Evolutionary conservation across 2,329 filamentous ascomycete species (phyloP).

Genomic region (Neoascochyta sp.): DNA sequence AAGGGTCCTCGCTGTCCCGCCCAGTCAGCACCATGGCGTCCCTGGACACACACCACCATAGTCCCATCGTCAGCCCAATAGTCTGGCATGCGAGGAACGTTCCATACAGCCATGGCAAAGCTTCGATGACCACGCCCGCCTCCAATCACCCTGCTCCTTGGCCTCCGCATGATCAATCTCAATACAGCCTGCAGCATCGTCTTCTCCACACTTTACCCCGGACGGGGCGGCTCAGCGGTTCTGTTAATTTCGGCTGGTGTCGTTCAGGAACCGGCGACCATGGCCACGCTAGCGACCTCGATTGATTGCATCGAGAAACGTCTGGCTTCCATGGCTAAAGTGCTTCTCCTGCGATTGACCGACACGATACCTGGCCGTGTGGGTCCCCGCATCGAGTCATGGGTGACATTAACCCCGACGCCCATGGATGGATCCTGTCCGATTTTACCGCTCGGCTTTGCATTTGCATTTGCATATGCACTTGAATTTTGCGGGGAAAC

Average conservation of each 20-base stretch:
- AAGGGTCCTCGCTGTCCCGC: no score
- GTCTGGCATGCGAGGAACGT: conserved; percentile 6
- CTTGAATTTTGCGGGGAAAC: conserved; percentile 7
- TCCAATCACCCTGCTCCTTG: conserved; percentile 7
- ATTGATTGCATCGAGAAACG: conserved; percentile 6
- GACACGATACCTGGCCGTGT: conserved; percentile 1
- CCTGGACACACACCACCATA: conserved; percentile 1
- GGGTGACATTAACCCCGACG: conserved; percentile 6
- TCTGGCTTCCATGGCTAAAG: conserved; percentile 9
- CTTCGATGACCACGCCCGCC: conserved; percentile 3
- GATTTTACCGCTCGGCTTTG: conserved; percentile 5
- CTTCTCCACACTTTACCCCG: conserved; percentile 12
- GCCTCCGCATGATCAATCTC: conserved; percentile 10
- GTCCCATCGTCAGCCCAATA: conserved; percentile 7
- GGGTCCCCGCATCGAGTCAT: conserved; percentile 7
- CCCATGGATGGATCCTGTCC: conserved; percentile 5
- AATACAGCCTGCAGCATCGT: conserved; percentile 9
- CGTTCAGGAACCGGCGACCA: conserved; percentile 8
- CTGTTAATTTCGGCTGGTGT: conserved; percentile 12
- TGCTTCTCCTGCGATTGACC: conserved; percentile 3
- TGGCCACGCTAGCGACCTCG: conserved; percentile 1
- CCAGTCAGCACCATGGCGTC: conserved; percentile 1
- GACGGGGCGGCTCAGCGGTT: conserved; percentile 10
- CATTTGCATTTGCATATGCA: no score
- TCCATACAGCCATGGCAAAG: conserved; percentile 2